Base-by-base conservation (phyloP, 108 stramenopile genomes). In the Fistulifera pelliculosa region DNA sequence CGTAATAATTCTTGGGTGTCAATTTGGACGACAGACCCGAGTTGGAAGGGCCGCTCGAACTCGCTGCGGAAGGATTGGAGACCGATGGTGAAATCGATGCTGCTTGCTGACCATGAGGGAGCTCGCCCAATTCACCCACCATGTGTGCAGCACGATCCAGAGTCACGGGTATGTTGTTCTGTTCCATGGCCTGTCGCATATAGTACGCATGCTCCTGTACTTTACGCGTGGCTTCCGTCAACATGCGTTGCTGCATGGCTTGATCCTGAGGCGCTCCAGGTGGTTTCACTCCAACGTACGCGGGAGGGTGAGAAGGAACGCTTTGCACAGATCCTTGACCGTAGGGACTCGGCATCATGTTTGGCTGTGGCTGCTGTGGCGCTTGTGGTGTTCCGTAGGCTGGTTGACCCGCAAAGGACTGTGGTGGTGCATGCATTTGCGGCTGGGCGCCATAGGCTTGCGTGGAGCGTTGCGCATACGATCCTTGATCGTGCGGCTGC, bases 1-100 rank as follows among this genome's bases (percentile, higher is more conserved):
- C 97, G 70, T 97, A 98, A 71, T 99, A 99, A 69, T 94, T 88
- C 62, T 92, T 90, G 51, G 99, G 99, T 11, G 86, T 76, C 22
- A 99, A 70, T 44, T 65, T 49, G 1, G 79, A 59, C 10, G 91
- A 85, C 17, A 64, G 49, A 12, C 68, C 60, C 22, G 43, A 52
- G 38, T 31, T 53, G 14, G 68, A 49, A 11, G 76, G 54, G 21
- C 65, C 73, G n/a, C 54, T 62, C 2, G 61, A 51, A 43, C 51
- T 52, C n/a, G 54, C 52, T 7, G 64, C 52, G 23, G 39, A 44
- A 22, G 59, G 48, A 41, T 31, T 53, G 14, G 68, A 49, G n/a
- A 74, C 49, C 22, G 62, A 70, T 15, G 51, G 59, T 4, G 61
- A 50, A 41, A 58, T 67, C 19, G 53, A 51, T 16, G 50, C 52